Conservation (phyloP, 2,329 filamentous ascomycete species). For the Pseudogymnoascus sp. region DNA sequence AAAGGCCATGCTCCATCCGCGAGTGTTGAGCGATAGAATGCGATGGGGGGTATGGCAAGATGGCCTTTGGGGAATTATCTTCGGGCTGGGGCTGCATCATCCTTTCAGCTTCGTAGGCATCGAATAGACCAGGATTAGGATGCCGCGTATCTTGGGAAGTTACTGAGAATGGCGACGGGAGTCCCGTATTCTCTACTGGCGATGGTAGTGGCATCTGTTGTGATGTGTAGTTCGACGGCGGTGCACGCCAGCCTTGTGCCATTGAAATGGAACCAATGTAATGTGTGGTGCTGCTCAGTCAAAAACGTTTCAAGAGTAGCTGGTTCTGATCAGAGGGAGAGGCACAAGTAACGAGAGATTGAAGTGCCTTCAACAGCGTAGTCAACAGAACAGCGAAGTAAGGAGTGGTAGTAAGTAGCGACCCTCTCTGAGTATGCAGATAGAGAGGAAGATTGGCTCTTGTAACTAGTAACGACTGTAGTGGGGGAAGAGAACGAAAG, state of each 20-base stretch:
- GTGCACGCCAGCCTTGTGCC: constrained; percentile 22
- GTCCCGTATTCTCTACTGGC: not conserved
- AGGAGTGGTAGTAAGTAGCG: not conserved
- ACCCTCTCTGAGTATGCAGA: not conserved
- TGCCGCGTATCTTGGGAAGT: not conserved
- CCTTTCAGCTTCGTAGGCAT: not conserved
- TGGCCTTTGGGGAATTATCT: not conserved
- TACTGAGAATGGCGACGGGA: not conserved
- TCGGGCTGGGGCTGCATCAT: not conserved
- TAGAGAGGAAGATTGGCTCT: not conserved
- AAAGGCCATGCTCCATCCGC: not conserved
- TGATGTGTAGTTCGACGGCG: constrained; percentile 20
- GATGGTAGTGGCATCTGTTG: constrained; percentile 15
- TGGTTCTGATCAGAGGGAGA: not conserved
- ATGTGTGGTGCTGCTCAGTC: not conserved
- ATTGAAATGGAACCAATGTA: constrained; percentile 17
- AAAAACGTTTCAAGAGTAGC: not conserved
- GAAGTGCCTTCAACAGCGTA: not conserved
- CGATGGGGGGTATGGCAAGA: not conserved
- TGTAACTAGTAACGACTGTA: constrained; percentile 5
- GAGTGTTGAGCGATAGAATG: not conserved
- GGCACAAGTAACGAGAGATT: not conserved
- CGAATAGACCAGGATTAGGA: not conserved
- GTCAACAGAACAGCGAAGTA: not conserved
- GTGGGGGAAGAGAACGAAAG: not conserved